Percentiles rank a stretch among this genome's conserved stretches.
These are phyloP conservation scores for Trichoderma koningiopsis DNA, from an alignment of 2,329 filamentous ascomycete species.

Conservation along the genomic window DNA sequence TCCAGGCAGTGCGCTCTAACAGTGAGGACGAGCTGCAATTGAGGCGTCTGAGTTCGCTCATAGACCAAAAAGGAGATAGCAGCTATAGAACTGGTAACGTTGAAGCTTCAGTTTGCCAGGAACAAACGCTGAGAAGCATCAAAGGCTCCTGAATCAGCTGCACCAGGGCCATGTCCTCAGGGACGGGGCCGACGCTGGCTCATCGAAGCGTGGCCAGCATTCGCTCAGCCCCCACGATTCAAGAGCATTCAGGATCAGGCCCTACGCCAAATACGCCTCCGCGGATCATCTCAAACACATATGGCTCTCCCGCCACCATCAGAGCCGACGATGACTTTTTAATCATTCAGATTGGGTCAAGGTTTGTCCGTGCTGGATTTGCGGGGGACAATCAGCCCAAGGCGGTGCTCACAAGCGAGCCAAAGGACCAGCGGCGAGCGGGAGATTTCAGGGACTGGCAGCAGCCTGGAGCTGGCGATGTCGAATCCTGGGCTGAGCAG, in stretches of 20 bases:
- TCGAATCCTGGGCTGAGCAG: conserved; percentile 61
- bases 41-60: conserved; percentile 6
- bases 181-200: conserved; percentile 49
- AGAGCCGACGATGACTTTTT: conserved; percentile 81
- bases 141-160: background rate
- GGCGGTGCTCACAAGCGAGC: conserved; percentile 68
- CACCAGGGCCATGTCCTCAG: conserved; percentile 46
- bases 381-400: conserved; percentile 82
- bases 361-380: conserved; percentile 80
- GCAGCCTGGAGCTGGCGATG: conserved; percentile 49
- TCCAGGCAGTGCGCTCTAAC: background rate
- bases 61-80: background rate
- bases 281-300: conserved; percentile 55
- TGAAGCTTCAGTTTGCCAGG: background rate
- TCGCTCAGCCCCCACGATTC: conserved; percentile 46
- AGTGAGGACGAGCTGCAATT: background rate
- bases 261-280: conserved; percentile 64
- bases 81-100: background rate
- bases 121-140: background rate
- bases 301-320: conserved; percentile 62
- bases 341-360: conserved; percentile 79
- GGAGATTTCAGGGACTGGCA: conserved; percentile 81
- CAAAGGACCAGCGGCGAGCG: conserved; percentile 72
- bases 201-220: conserved; percentile 63
- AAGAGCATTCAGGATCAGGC: conserved; percentile 36